Conservation (phyloP, 176 grass and related monocot genomes). For the Secale cereale region DNA sequence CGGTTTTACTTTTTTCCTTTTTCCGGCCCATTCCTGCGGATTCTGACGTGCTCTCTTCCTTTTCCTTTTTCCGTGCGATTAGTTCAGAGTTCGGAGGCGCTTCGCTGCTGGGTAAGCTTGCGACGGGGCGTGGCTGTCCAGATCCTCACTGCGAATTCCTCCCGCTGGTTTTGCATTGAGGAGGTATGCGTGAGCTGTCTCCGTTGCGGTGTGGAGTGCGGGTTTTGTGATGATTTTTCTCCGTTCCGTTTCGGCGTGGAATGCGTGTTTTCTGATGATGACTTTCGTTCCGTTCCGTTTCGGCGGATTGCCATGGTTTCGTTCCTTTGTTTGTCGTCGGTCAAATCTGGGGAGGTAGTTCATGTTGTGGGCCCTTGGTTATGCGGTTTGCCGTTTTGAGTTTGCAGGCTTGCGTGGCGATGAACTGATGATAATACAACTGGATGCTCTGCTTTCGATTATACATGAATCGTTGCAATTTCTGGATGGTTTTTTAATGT, state of each 20-base stretch:
- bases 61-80: not conserved
- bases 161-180: not conserved
- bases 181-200: not conserved
- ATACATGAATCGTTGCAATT: not conserved
- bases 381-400: not conserved
- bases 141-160: not conserved
- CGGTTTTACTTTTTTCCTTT: not conserved
- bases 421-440: not conserved
- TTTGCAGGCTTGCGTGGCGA: not conserved
- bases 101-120: not conserved
- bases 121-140: not conserved
- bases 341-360: not conserved
- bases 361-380: not conserved
- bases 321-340: not conserved
- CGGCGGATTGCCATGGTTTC: not conserved
- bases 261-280: not conserved
- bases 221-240: not conserved
- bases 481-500: not conserved
- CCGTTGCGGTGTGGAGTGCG: not conserved
- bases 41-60: slow-evolving; percentile 13
- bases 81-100: not conserved
- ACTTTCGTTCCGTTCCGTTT: not conserved
- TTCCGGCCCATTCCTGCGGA: not conserved
- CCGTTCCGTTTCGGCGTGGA: not conserved
- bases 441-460: not conserved